Conservation (phyloP, 2,329 filamentous ascomycete genomes). For the Exophiala aquamarina region DNA sequence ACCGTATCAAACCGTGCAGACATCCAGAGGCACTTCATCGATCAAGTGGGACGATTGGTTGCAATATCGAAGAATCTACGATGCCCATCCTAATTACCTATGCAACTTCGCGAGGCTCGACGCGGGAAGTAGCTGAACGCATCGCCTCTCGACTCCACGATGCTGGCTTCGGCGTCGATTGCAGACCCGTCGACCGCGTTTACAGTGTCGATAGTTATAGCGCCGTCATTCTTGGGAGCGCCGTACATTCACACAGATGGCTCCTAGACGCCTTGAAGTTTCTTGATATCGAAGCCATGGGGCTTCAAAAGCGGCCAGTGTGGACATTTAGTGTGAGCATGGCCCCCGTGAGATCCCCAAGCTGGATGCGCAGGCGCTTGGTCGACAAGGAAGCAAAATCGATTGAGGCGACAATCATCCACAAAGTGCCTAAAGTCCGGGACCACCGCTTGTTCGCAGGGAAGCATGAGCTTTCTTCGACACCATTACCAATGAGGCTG, state of each 20-base stretch:
- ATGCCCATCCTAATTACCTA: slow-evolving; percentile 24
- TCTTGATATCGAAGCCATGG: slow-evolving; percentile 22
- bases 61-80: background rate
- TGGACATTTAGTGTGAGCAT: slow-evolving; percentile 23
- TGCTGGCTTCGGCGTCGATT: slow-evolving; percentile 22
- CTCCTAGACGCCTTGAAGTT: slow-evolving; percentile 21
- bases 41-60: too few relatives aligned
- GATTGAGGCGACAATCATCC: slow-evolving; percentile 8
- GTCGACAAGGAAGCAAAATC: slow-evolving; percentile 8
- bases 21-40: too few relatives aligned
- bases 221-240: slow-evolving; percentile 23
- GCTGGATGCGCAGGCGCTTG: slow-evolving; percentile 14
- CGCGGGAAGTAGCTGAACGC: slow-evolving; percentile 20
- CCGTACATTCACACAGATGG: slow-evolving; percentile 16
- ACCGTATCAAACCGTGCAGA: too few relatives aligned
- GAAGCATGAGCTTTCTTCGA: slow-evolving; percentile 15
- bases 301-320: slow-evolving; percentile 16
- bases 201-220: slow-evolving; percentile 23
- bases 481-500: slow-evolving; percentile 5
- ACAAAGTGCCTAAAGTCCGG: slow-evolving; percentile 18
- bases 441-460: slow-evolving; percentile 23
- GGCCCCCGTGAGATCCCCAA: slow-evolving; percentile 8
- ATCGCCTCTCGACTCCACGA: slow-evolving; percentile 21
- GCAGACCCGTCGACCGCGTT: slow-evolving; percentile 23
- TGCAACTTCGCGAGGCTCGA: slow-evolving; percentile 20